A percentile compares a stretch with the other conserved stretches of the same genome.
Evolutionary conservation across 345 rosid genomes (phyloP).

Genomic region (Nephelium lappaceum): DNA sequence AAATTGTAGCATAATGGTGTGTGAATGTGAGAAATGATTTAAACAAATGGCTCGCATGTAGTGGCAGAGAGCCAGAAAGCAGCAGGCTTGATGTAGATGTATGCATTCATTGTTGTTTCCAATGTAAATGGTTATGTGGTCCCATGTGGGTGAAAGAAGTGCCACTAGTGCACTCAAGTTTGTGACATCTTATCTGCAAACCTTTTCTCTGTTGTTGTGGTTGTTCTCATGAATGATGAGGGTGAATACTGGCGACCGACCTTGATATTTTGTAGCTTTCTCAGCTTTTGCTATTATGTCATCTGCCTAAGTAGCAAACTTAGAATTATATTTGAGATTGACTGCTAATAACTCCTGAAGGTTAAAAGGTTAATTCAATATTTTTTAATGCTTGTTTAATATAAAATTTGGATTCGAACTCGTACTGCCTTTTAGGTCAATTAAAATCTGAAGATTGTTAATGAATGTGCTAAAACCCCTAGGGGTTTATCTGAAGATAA

Average conservation of each 20-base stretch:
- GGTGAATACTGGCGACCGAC: neutral
- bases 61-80: neutral
- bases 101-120: slow-evolving; percentile 26
- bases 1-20: neutral
- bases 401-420: neutral
- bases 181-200: slow-evolving; percentile 1
- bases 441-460: neutral
- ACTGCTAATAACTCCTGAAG: neutral
- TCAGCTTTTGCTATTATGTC: neutral
- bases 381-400: neutral
- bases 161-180: slow-evolving; percentile 8
- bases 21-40: slow-evolving; percentile 12
- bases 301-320: neutral
- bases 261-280: neutral
- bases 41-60: neutral
- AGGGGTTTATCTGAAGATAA: neutral
- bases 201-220: neutral
- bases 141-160: slow-evolving; percentile 21
- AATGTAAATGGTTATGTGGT: slow-evolving; percentile 31
- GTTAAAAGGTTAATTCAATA: neutral
- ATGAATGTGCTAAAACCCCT: neutral
- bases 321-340: neutral
- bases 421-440: neutral
- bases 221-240: neutral
- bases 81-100: neutral